phyloP scores from a whole-genome alignment of 2,329 filamentous ascomycete genomes.

The Neonectria magnoliae region DNA sequence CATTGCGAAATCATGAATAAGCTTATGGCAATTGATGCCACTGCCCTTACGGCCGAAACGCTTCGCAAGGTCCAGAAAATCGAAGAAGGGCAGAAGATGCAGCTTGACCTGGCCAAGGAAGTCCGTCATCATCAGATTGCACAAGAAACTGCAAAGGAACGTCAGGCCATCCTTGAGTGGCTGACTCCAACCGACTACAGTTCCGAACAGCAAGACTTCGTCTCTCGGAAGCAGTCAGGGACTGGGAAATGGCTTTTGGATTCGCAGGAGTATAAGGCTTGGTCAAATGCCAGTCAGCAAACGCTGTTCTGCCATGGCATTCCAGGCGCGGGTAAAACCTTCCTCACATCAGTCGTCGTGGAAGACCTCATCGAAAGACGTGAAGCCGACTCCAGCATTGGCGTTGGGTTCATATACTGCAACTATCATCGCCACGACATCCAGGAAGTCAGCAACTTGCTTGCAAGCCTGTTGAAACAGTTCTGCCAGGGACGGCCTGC shows the following conservation, averaged over 20 bases:
- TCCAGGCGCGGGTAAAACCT: slow-evolving; percentile 13
- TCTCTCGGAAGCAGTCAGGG: background rate
- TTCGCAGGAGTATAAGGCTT: background rate
- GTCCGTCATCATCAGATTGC: background rate
- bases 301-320: slow-evolving; percentile 9
- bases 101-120: background rate
- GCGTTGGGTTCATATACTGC: slow-evolving; percentile 12
- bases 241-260: slow-evolving; percentile 13
- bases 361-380: slow-evolving; percentile 1
- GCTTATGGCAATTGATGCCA: slow-evolving; percentile 1
- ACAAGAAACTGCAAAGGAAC: background rate
- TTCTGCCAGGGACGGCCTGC: background rate
- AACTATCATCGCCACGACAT: slow-evolving; percentile 11
- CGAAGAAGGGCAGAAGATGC: slow-evolving; percentile 4
- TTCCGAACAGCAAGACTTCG: slow-evolving; percentile 11
- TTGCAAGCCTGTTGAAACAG: slow-evolving; percentile 3
- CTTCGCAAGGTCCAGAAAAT: background rate
- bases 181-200: background rate
- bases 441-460: background rate
- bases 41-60: slow-evolving; percentile 5
- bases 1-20: slow-evolving; percentile 9
- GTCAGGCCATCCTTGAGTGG: slow-evolving; percentile 4
- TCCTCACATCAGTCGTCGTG: slow-evolving; percentile 6
- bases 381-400: background rate
- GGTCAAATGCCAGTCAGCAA: background rate